Percentiles rank a stretch among this genome's conserved stretches.
These are phyloP conservation scores for Tetrahymena elliotti DNA, from an alignment of 73 alveolate genomes.

Conservation along the genomic window DNA sequence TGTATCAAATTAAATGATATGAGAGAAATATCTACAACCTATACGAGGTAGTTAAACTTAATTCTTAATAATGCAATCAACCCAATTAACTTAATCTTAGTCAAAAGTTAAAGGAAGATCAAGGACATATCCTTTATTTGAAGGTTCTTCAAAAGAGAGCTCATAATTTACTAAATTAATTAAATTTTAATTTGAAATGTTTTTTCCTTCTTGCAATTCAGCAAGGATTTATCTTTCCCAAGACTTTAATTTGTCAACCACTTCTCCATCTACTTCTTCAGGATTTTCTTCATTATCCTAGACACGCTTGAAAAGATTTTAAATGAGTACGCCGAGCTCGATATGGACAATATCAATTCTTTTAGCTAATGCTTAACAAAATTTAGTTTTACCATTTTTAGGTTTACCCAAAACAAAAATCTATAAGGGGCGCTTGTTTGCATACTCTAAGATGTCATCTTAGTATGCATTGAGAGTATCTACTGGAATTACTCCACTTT, in stretches of 20 bases:
- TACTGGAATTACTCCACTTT: conserved; percentile 10
- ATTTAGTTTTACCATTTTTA: conserved; percentile 77
- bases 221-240: conserved; percentile 31
- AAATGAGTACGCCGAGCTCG: conserved; percentile 68
- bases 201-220: conserved; percentile 45
- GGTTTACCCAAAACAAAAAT: conserved; percentile 91
- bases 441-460: conserved; percentile 68
- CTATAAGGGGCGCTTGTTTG: conserved; percentile 73
- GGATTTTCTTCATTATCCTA: conserved; percentile 58
- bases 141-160: conserved; percentile 3
- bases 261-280: conserved; percentile 66
- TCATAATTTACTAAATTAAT: conserved; percentile 15
- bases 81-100: conserved; percentile 18
- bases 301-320: conserved; percentile 62
- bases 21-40: conserved; percentile 36
- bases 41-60: conserved; percentile 24
- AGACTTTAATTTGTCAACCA: conserved; percentile 43
- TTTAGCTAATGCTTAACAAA: conserved; percentile 65
- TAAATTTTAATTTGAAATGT: conserved; percentile 40
- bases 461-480: conserved; percentile 29
- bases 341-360: conserved; percentile 78
- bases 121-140: conserved; percentile 33
- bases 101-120: conserved; percentile 23
- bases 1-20: conserved; percentile 5
- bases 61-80: conserved; percentile 12